Evolutionary conservation across 371 early-diverging fungal genomes (phyloP).

Genomic region (Apophysomyces ossiformis): DNA sequence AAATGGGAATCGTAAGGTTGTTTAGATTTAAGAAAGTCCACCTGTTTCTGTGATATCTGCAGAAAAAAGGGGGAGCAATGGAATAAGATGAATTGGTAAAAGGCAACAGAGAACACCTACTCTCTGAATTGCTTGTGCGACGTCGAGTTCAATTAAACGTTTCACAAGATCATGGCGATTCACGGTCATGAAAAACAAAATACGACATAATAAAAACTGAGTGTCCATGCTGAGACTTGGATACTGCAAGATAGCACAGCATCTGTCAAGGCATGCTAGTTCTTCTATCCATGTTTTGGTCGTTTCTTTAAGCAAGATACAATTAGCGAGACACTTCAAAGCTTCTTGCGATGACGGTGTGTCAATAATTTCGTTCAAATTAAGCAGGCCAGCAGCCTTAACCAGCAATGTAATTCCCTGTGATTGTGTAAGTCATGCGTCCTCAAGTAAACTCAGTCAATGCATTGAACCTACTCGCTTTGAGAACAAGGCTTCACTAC

Average conservation of each 20-base stretch:
- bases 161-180: constrained; percentile 44
- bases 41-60: constrained; percentile 17
- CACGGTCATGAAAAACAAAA: constrained; percentile 64
- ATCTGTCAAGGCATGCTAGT: constrained; percentile 24
- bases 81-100: too few species aligned
- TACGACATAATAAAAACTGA: constrained; percentile 61
- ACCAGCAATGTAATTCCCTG: constrained; percentile 39
- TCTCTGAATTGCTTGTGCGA: constrained; percentile 42
- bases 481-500: constrained; percentile 15
- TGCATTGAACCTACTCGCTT: constrained; percentile 9
- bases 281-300: constrained; percentile 51
- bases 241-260: constrained; percentile 39
- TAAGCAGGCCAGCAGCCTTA: constrained; percentile 29
- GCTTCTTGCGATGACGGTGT: constrained; percentile 49
- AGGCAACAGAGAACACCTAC: constrained; percentile 30
- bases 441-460: constrained; percentile 6
- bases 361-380: constrained; percentile 18
- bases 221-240: constrained; percentile 47
- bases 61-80: not conserved
- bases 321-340: constrained; percentile 64
- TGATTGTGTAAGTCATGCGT: not conserved
- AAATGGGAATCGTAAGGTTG: constrained; percentile 17
- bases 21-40: constrained; percentile 16
- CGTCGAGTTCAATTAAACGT: constrained; percentile 44
- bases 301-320: constrained; percentile 49